Evolutionary conservation across 2,329 filamentous ascomycete genomes (phyloP).

Genomic region (Hypoxylon sp.): DNA sequence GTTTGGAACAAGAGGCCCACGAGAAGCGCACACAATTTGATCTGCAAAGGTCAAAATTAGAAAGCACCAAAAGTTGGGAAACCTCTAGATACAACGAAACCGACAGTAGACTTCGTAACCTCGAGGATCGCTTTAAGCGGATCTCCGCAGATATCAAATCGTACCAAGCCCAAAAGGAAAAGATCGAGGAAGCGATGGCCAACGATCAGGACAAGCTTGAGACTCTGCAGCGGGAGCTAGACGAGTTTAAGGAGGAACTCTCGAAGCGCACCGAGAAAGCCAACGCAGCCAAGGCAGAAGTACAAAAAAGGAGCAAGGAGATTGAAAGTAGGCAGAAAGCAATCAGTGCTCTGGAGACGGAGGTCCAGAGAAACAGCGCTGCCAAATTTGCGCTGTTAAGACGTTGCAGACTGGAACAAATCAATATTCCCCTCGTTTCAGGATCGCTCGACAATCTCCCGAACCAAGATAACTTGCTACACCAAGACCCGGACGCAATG

Average conservation of each 20-base stretch:
- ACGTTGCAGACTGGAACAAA: conserved; percentile 93
- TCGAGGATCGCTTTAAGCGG: conserved; percentile 76
- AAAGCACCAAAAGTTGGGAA: conserved; percentile 73
- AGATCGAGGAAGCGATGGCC: conserved; percentile 81
- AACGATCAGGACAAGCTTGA: conserved; percentile 83
- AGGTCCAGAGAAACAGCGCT: conserved; percentile 87
- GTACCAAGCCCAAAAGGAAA: conserved; percentile 79
- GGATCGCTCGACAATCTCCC: conserved; percentile 89
- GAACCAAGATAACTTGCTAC: conserved; percentile 84
- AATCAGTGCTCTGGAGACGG: conserved; percentile 84
- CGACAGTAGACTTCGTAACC: conserved; percentile 75
- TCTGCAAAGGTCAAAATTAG: conserved; percentile 83
- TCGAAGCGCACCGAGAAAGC: conserved; percentile 81
- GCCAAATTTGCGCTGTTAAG: conserved; percentile 87
- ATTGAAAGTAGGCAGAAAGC: conserved; percentile 82
- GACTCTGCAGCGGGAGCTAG: conserved; percentile 79
- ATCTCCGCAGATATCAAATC: conserved; percentile 78
- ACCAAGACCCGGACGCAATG: conserved; percentile 89
- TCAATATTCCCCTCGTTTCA: conserved; percentile 82
- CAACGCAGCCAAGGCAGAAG: conserved; percentile 81
- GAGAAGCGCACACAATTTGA: conserved; percentile 90
- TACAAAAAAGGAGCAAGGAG: conserved; percentile 87
- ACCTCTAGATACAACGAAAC: conserved; percentile 69
- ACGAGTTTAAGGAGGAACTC: conserved; percentile 77
- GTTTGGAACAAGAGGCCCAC: conserved; percentile 88